Evolutionary conservation across 495 filamentous ascomycete species (phyloP), one percentile per base, ranked within the genome.

Genomic region (Penicillium fimorum): DNA sequence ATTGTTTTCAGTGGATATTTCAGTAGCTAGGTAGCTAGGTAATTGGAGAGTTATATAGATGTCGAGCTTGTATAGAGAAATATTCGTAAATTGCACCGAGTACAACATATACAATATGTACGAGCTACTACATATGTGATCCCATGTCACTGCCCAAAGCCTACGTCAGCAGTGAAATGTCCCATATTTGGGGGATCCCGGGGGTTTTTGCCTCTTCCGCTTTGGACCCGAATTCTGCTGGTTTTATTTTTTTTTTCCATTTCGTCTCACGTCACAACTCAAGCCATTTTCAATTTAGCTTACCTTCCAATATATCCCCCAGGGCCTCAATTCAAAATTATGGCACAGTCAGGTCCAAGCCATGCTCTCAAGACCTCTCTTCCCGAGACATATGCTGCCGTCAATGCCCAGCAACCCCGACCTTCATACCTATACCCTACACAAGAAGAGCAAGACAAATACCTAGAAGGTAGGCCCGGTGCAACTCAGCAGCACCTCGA

Each of bases 281-380:
- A 25, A 2, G 20, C 8, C 22, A 11, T 12, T 25, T 15, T 20
- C 42, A n/a, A n/a, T 43, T 30, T 22, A 25, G 20, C 20, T 48
- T 29, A 42, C 41, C 32, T 5, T 35, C 15, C 15, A 20, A 22
- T 4, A 7, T 22, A 33, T 18, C 13, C 10, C n/a, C 2, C 12
- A 15, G n/a, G 9, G 13, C 8, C 35, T 20, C 18, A 3, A 20
- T 27, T 41, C 3, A 30, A 56, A 47, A 61, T 8, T 15, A 68
- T 68, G 60, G 35, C 59, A 44, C 63, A 48, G 7, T 55, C 59
- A 58, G 54, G 56, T 44, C 62, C 71, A 22, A 82, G 80, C 51
- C 70, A 81, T 30, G 79, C 82, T 35, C 71, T 90, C 5, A 89
- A 87, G 61, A 88, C 69, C 6, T 75, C 73, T 29, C 72, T 66